Conservation (phyloP, 139 green algal species). For the Picochlorum sp. region DNA sequence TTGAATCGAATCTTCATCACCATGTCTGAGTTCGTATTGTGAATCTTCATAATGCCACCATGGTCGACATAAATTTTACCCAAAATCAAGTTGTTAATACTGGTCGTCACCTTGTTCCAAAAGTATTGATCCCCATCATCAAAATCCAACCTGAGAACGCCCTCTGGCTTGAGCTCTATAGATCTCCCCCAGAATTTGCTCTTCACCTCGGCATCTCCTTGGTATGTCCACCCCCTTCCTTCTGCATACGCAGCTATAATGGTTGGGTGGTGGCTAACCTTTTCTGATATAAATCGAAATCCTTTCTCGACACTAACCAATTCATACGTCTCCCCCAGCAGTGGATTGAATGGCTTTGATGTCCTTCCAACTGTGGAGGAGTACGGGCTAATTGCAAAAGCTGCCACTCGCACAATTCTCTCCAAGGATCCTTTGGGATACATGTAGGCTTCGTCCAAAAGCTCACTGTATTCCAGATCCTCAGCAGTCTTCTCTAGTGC, state of each 20-base stretch:
- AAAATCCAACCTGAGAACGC: slow-evolving; percentile 51
- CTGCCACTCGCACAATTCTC: slow-evolving; percentile 57
- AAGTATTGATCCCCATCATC: slow-evolving; percentile 60
- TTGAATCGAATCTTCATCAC: slow-evolving; percentile 55
- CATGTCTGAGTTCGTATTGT: slow-evolving; percentile 19
- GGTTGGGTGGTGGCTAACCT: slow-evolving; percentile 76
- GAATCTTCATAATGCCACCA: slow-evolving; percentile 65
- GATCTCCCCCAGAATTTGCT: slow-evolving; percentile 89
- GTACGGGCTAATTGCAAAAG: slow-evolving; percentile 70
- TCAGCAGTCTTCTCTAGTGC: slow-evolving; percentile 65
- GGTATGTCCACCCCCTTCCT: slow-evolving; percentile 53
- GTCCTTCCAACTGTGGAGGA: slow-evolving; percentile 40
- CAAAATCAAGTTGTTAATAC: slow-evolving; percentile 88
- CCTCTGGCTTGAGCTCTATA: slow-evolving; percentile 75
- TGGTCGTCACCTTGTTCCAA: slow-evolving; percentile 74
- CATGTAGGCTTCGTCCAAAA: slow-evolving; percentile 58
- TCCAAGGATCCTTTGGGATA: slow-evolving; percentile 31
- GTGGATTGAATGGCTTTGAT: slow-evolving; percentile 65
- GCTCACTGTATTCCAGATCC: slow-evolving; percentile 72
- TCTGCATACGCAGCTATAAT: slow-evolving; percentile 56
- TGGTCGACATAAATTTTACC: slow-evolving; percentile 85
- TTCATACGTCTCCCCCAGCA: slow-evolving; percentile 73
- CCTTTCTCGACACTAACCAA: slow-evolving; percentile 50
- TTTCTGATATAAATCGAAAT: slow-evolving; percentile 52
- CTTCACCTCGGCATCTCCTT: slow-evolving; percentile 75